Evolutionary conservation across 768 basidiomycete species (phyloP).

Genomic region (Podaxis mareebaensis): DNA sequence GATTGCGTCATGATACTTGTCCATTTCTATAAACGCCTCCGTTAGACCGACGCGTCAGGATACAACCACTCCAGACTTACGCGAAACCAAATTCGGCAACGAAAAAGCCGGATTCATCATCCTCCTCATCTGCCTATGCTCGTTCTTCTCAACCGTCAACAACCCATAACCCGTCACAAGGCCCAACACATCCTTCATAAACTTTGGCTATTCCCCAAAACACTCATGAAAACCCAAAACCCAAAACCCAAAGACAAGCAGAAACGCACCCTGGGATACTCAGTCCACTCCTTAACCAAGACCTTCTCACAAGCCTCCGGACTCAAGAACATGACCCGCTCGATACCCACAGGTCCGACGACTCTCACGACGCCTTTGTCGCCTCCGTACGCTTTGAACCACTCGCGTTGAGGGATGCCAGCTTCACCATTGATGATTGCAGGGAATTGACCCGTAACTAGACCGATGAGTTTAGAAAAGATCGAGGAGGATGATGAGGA

Average conservation of each 20-base stretch:
- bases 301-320: slow-evolving; percentile 43
- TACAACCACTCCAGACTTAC: slow-evolving; percentile 3
- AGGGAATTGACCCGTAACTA: slow-evolving; percentile 34
- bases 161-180: slow-evolving; percentile 40
- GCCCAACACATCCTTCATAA: slow-evolving; percentile 38
- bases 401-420: slow-evolving; percentile 41
- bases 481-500: not conserved
- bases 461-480: not conserved
- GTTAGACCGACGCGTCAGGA: too few species aligned
- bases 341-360: slow-evolving; percentile 42
- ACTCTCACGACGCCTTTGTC: slow-evolving; percentile 32
- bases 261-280: slow-evolving; percentile 38
- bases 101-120: slow-evolving; percentile 49
- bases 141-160: slow-evolving; percentile 41
- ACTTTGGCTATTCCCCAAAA: slow-evolving; percentile 32
- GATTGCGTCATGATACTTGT: slow-evolving; percentile 50
- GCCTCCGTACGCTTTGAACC: slow-evolving; percentile 41
- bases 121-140: slow-evolving; percentile 44
- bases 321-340: slow-evolving; percentile 39
- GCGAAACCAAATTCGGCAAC: slow-evolving; percentile 28
- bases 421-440: slow-evolving; percentile 39
- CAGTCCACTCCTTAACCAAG: slow-evolving; percentile 37
- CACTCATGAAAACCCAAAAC: not conserved
- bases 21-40: slow-evolving; percentile 35
- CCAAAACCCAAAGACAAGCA: too few species aligned